A percentile compares a stretch with the other conserved stretches of the same genome.
Evolutionary conservation across 2,329 filamentous ascomycete species (phyloP).

Genomic region (Pseudogymnoascus sp.): DNA sequence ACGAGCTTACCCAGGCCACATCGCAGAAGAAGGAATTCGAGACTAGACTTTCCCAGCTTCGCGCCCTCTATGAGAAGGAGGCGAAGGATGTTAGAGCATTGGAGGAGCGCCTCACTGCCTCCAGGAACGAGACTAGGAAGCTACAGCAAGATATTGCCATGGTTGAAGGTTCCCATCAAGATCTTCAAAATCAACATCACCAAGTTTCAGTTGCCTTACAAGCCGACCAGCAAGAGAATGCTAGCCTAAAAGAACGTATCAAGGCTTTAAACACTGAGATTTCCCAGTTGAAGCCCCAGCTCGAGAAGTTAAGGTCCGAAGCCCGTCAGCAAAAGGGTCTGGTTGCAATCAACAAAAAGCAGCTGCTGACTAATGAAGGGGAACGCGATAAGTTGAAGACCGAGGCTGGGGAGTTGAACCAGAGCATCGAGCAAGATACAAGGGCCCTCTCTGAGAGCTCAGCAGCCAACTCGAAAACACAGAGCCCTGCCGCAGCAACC

Average conservation of each 20-base stretch:
- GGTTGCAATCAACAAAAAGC: slow-evolving; percentile 97
- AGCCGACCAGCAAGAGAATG: slow-evolving; percentile 82
- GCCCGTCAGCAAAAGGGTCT: slow-evolving; percentile 92
- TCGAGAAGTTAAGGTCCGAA: slow-evolving; percentile 88
- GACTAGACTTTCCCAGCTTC: slow-evolving; percentile 73
- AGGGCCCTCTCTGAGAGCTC: slow-evolving; percentile 44
- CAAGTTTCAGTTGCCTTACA: slow-evolving; percentile 67
- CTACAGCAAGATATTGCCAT: slow-evolving; percentile 75
- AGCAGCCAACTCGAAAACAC: slow-evolving; percentile 23
- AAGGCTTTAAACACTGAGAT: slow-evolving; percentile 74
- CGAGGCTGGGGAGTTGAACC: slow-evolving; percentile 63
- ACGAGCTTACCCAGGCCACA: slow-evolving; percentile 70
- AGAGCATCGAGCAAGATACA: slow-evolving; percentile 50
- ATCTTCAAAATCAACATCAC: slow-evolving; percentile 74
- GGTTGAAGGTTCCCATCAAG: slow-evolving; percentile 70
- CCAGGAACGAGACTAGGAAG: slow-evolving; percentile 73
- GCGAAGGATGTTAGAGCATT: slow-evolving; percentile 75
- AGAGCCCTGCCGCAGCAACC: slow-evolving; percentile 36
- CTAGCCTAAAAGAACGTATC: slow-evolving; percentile 77
- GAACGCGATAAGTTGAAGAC: slow-evolving; percentile 80
- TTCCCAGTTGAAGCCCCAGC: slow-evolving; percentile 72
- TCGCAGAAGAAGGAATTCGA: slow-evolving; percentile 92
- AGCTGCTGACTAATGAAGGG: slow-evolving; percentile 77
- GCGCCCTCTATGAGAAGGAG: slow-evolving; percentile 86
- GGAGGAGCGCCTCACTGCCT: slow-evolving; percentile 70